Evolutionary conservation across 192 early-diverging fungal genomes (phyloP), one percentile per base, ranked within the genome.

Genomic region (Obelidium mucronatum): DNA sequence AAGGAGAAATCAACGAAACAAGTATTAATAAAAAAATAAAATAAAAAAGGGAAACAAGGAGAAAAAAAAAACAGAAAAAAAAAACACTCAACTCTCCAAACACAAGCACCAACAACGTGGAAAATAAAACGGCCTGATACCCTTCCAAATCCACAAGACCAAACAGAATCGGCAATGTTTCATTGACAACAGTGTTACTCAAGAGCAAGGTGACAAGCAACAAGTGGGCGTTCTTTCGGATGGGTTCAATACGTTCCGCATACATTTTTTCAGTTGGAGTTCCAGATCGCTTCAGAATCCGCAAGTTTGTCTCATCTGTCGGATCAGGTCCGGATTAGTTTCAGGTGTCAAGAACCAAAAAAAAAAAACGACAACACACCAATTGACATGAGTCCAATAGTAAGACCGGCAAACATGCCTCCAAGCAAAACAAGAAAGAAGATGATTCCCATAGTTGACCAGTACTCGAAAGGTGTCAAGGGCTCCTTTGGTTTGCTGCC

Each of bases 131-230:
- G 31, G 96, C 97, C 26, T 88, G 87, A 60, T 91, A 83, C 1
- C 94, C 95, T 55, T 83, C 84, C 5, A 86, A 71, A 54, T 80
- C 69, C n/a, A 86, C 56, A 36, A 64, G 31, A 36, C 83, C 66
- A 36, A 87, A 81, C 51, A 83, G 75, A 60, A 83, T 77, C 1
- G 82, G 82, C 56, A 83, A 65, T 1, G 94, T 93, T 79, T 99
- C 97, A 83, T 99, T 99, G 44, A 98, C 89, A 39, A 99, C 85
- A 1, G 96, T 96, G 83, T 99, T 99, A 15, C 92, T 92, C 51
- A 99, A 77, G 17, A 99, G 80, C 37, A 99, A 80, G 13, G 96
- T 97, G 1, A 97, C 95, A 33, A 99, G 82, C 11, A 99, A 90
- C 95, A 96, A 94, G 74, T 98, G 96, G 1, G 90, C 91, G 80